Evolutionary conservation across 176 grass and related monocot species (phyloP).

Genomic region (Aegilops umbellulata): DNA sequence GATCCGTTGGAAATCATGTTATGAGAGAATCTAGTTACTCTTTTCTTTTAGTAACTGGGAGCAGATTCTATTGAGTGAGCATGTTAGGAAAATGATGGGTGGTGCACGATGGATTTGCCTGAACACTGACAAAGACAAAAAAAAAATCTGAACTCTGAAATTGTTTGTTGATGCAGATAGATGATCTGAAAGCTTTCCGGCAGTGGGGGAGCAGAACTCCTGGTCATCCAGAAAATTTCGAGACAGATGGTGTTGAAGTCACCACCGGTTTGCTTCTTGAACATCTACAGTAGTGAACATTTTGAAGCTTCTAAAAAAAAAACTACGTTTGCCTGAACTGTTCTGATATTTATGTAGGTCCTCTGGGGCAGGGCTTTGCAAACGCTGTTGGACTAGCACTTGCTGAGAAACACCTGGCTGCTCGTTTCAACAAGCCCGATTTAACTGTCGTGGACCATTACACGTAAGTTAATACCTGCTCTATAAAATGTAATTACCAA

Average conservation of each 20-base stretch:
- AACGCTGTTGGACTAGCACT: slow-evolving; percentile 87
- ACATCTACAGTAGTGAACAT: background rate
- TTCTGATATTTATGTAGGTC: slow-evolving; percentile 50
- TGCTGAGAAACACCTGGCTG: slow-evolving; percentile 79
- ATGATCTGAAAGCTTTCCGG: slow-evolving; percentile 79
- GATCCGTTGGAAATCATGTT: background rate
- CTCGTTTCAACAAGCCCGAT: slow-evolving; percentile 88
- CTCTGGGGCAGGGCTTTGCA: slow-evolving; percentile 85
- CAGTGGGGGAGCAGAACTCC: slow-evolving; percentile 91
- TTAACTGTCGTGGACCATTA: slow-evolving; percentile 76
- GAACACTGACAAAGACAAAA: too few relatives aligned
- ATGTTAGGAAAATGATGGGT: background rate
- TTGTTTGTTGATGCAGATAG: slow-evolving; percentile 42
- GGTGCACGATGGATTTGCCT: background rate
- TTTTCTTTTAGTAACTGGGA: background rate
- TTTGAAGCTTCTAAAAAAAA: background rate
- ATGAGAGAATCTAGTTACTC: background rate
- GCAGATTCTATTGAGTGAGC: background rate
- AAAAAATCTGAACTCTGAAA: background rate
- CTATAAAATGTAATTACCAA: background rate
- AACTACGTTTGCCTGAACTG: background rate
- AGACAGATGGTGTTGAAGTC: slow-evolving; percentile 89
- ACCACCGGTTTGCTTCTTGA: slow-evolving; percentile 58
- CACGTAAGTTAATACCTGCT: slow-evolving; percentile 49
- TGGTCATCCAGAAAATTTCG: slow-evolving; percentile 95